Evolutionary conservation across 2,329 filamentous ascomycete genomes (phyloP).

Genomic region (Monosporascus sp.): DNA sequence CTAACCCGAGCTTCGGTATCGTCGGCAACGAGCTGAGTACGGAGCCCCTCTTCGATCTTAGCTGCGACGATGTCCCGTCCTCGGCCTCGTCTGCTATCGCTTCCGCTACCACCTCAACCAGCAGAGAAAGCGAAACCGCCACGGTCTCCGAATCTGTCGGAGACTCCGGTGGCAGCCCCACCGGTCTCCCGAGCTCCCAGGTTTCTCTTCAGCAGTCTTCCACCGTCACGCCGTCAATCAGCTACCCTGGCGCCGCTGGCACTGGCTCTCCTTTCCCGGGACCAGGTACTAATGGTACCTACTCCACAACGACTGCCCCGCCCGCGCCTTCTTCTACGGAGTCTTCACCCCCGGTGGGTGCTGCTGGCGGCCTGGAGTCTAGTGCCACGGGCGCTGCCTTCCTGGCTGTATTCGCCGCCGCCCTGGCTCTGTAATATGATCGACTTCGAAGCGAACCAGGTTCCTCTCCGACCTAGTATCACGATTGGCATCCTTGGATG

Average conservation of each 20-base stretch:
- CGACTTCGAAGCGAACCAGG: too few species aligned
- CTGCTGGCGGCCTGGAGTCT: constrained; percentile 2
- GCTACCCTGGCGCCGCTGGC: constrained; percentile 8
- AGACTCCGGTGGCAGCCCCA: constrained; percentile 19
- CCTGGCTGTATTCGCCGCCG: constrained; percentile 5
- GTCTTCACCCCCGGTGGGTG: background rate
- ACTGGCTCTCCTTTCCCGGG: background rate
- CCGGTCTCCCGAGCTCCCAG: constrained; percentile 19
- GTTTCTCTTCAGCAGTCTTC: constrained; percentile 17
- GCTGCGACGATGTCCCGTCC: constrained; percentile 40
- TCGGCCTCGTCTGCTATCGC: constrained; percentile 17
- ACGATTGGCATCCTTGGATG: too few species aligned
- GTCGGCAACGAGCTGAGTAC: constrained; percentile 48
- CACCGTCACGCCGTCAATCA: constrained; percentile 12
- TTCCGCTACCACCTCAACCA: constrained; percentile 10
- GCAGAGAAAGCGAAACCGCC: constrained; percentile 11
- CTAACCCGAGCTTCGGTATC: constrained; percentile 67
- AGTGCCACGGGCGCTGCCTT: constrained; percentile 5
- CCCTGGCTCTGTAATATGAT: constrained; percentile 2
- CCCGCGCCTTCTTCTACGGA: background rate
- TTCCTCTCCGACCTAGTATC: too few species aligned
- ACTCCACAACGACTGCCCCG: background rate
- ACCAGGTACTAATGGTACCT: background rate
- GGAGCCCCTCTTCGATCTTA: constrained; percentile 58
- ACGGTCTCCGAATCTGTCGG: constrained; percentile 14